Percentiles rank a stretch among this genome's conserved stretches.
Evolutionary conservation across 2,329 filamentous ascomycete species (phyloP).

Genomic region (Diaporthe destruens): DNA sequence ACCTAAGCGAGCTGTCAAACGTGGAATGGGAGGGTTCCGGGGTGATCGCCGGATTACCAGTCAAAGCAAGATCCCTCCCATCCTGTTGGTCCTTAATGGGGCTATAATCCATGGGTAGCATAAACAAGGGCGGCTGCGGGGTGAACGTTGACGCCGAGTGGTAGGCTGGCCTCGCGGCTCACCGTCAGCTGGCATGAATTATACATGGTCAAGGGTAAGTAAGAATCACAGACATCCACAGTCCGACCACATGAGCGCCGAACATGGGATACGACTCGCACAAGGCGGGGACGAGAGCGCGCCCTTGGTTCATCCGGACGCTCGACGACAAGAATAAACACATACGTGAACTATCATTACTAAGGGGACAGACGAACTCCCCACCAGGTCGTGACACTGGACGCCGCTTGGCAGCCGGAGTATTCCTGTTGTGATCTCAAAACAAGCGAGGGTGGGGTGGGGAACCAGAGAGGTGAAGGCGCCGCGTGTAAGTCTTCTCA

Average conservation of each 20-base stretch:
- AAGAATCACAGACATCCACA: background rate
- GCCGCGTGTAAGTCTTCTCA: background rate
- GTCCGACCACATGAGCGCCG: conserved; percentile 3
- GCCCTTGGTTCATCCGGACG: conserved; percentile 23
- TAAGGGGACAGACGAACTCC: conserved; percentile 14
- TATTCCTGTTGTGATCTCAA: conserved; percentile 10
- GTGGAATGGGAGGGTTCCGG: conserved; percentile 27
- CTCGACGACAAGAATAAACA: conserved; percentile 6
- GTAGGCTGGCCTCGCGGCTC: background rate
- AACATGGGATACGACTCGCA: conserved; percentile 20
- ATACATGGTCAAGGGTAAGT: conserved; percentile 15
- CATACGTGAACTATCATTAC: background rate
- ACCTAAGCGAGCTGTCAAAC: conserved; percentile 37
- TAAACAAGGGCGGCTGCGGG: background rate
- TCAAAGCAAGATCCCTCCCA: background rate
- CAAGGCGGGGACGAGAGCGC: conserved; percentile 4
- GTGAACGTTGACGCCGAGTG: background rate
- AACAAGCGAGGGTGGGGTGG: conserved; percentile 22
- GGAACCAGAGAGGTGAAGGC: background rate
- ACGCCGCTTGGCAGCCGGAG: conserved; percentile 7
- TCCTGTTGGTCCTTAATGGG: conserved; percentile 32
- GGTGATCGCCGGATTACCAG: conserved; percentile 27
- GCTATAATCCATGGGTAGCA: conserved; percentile 24
- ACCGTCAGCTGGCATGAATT: conserved; percentile 4
- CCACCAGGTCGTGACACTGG: conserved; percentile 12